Base-by-base conservation (phyloP, 2,329 filamentous ascomycete genomes). In the Fusarium udum region DNA sequence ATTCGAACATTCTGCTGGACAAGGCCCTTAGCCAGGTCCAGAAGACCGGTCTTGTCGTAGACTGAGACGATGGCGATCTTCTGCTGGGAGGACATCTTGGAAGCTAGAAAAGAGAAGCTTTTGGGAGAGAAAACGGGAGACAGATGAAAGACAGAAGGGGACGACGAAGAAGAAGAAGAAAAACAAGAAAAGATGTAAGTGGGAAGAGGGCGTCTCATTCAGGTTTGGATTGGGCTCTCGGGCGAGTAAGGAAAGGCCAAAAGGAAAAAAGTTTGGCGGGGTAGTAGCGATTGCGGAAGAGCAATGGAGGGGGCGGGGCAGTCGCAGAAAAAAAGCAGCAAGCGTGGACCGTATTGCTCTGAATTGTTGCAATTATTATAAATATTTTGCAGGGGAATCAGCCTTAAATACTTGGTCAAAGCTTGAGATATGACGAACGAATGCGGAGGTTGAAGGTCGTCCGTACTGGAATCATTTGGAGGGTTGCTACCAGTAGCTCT, bases 41-140 rank as follows among this genome's bases (percentile, higher is more conserved):
- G 86, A 76, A 97, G 90, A 69, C 95, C 96, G 64, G 95, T 98
- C 91, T 99, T 99, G 89, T 99, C 94, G 83, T 96, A 98, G 87
- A 98, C 96, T 75, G 95, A 98, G 82, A 99, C 89, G 81, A 99
- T 98, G 76, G 96, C 96, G 87, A 89, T 89, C 81, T 88, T 87
- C 81, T 90, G 88, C 69, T 83, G 79, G 34, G 73, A 78, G 70
- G 82, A 78, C 83, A 84, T 84, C 74, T 71, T 80, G 74, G 59
- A 56, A 72, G 66, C 60, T 62, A 66, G 60, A 64, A 65, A 39
- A 48, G 57, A 57, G 67, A 64, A 62, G 57, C 55, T 63, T 61
- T 64, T 64, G 43, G 59, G 48, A 24, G 34, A 57, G 22, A 45
- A 49, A 59, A 49, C 32, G 40, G 32, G 56, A 13, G 24, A 51